Conservation (phyloP, 495 filamentous ascomycete species). For the Sabuloglossum arenarium region DNA sequence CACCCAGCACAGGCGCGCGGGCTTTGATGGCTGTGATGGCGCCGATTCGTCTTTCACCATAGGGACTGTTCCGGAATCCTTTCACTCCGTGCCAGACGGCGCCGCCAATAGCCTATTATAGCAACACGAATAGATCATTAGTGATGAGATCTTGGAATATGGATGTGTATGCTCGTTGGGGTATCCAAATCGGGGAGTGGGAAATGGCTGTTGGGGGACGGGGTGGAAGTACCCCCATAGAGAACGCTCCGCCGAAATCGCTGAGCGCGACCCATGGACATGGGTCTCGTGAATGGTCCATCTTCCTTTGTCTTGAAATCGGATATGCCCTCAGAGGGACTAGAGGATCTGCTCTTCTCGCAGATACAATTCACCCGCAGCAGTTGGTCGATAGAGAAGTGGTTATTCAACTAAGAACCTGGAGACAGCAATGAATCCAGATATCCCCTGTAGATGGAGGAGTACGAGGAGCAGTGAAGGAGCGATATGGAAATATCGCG, state of each 20-base stretch:
- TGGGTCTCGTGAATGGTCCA: slow-evolving; percentile 76
- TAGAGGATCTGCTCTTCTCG: background rate
- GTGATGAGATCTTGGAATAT: no score
- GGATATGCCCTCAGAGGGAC: background rate
- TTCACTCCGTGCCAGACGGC: slow-evolving; percentile 97
- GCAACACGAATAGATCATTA: background rate
- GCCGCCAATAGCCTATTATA: slow-evolving; percentile 61
- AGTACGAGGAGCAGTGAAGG: background rate
- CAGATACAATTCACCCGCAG: no score
- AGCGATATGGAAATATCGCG: background rate
- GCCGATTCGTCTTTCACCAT: slow-evolving; percentile 89
- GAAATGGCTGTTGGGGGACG: background rate
- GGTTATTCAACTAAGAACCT: no score
- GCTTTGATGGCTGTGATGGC: slow-evolving; percentile 95
- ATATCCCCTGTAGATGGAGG: background rate
- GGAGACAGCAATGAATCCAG: background rate
- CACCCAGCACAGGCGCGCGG: slow-evolving; percentile 82
- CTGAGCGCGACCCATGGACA: slow-evolving; percentile 93
- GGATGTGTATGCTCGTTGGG: no score
- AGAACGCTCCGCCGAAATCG: slow-evolving; percentile 93
- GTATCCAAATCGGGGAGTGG: no score
- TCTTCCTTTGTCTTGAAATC: slow-evolving; percentile 11
- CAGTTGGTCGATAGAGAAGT: no score
- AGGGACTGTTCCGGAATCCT: slow-evolving; percentile 72
- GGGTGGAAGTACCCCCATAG: slow-evolving; percentile 64